A percentile compares a stretch with the other conserved stretches of the same genome.
Conservation (phyloP, 1,139 yeast genomes). For the Sugiyamaella xylanicola region DNA sequence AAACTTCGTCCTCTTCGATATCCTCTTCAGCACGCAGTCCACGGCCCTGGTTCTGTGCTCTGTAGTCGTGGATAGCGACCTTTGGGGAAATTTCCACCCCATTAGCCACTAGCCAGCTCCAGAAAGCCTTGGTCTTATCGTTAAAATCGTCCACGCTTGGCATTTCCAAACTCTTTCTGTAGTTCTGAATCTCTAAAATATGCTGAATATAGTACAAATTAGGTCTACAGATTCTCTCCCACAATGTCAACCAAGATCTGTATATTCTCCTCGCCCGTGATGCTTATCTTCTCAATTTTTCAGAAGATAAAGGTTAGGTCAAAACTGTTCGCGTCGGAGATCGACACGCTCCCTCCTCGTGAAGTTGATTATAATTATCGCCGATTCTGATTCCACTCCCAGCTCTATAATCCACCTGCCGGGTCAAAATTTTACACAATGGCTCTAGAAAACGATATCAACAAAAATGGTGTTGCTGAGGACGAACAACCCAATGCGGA, state of each 20-base stretch:
- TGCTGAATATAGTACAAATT: too few species aligned
- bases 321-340: neutral
- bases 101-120: constrained; percentile 54
- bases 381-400: too few species aligned
- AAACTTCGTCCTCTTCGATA: constrained; percentile 58
- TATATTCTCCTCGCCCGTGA: neutral
- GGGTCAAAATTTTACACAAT: too few species aligned
- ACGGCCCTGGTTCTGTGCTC: constrained; percentile 67
- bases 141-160: constrained; percentile 35
- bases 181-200: too few species aligned
- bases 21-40: constrained; percentile 69
- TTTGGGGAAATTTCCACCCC: constrained; percentile 58
- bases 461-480: neutral
- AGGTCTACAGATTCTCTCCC: neutral
- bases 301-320: constrained; percentile 17
- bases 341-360: too few species aligned
- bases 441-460: neutral
- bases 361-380: too few species aligned
- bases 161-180: constrained; percentile 4
- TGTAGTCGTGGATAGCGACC: constrained; percentile 60
- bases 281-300: constrained; percentile 7
- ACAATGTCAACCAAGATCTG: neutral
- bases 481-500: constrained; percentile 11
- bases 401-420: too few species aligned
- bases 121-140: constrained; percentile 48